Evolutionary conservation across 345 rosid species (phyloP).

Genomic region (Hypericum androsaemum): DNA sequence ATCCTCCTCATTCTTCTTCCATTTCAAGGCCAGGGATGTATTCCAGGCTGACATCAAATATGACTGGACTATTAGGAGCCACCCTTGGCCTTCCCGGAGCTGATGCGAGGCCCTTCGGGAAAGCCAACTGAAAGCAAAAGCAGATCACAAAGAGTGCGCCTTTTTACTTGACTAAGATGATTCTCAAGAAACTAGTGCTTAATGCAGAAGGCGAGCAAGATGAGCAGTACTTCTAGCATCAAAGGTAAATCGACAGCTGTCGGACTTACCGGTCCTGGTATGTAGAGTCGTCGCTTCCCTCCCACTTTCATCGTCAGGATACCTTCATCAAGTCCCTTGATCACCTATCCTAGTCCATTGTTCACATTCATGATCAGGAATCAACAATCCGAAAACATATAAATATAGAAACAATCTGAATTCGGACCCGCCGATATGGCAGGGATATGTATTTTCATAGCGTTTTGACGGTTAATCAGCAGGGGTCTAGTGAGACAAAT

Average conservation of each 20-base stretch:
- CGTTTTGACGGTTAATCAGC: no score
- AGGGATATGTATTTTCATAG: no score
- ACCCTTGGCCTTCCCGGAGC: constrained; percentile 99
- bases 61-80: constrained; percentile 73
- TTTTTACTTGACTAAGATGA: neutral
- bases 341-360: constrained; percentile 46
- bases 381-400: no score
- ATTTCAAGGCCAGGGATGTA: constrained; percentile 83
- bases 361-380: neutral
- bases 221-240: no score
- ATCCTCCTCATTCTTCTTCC: constrained; percentile 45
- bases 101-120: constrained; percentile 76
- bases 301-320: constrained; percentile 78
- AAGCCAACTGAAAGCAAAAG: constrained; percentile 49
- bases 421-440: no score
- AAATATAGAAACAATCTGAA: no score
- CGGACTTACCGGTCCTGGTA: constrained; percentile 65
- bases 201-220: no score
- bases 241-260: no score
- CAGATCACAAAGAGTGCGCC: neutral
- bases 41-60: constrained; percentile 88
- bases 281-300: constrained; percentile 84
- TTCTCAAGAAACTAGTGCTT: neutral
- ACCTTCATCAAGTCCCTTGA: constrained; percentile 96
- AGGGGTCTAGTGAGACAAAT: no score